Conservation (phyloP, 1,284 basidiomycete species). For the Volvariella surrecta region DNA sequence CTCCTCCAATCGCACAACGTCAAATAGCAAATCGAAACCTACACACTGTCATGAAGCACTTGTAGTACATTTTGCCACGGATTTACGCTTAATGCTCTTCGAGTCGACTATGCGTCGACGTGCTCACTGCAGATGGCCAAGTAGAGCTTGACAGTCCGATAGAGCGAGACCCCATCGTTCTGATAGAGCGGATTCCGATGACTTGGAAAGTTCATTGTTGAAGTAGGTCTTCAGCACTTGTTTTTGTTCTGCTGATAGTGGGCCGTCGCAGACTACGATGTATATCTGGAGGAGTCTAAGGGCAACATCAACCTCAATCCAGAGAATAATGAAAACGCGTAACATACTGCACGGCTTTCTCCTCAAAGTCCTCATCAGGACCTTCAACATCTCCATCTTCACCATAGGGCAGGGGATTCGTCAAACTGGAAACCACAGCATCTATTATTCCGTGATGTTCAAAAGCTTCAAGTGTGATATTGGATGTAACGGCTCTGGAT, state of each 20-base stretch:
- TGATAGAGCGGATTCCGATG: conserved; percentile 15
- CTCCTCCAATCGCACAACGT: too few species aligned
- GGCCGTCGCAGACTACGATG: conserved; percentile 31
- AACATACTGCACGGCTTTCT: conserved; percentile 64
- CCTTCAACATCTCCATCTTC: conserved; percentile 56
- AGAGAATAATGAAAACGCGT: too few species aligned
- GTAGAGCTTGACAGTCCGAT: conserved; percentile 21
- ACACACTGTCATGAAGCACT: too few species aligned
- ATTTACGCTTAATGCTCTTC: too few species aligned
- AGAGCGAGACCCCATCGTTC: conserved; percentile 26
- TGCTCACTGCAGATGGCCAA: neutral
- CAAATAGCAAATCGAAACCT: too few species aligned
- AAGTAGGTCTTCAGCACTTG: conserved; percentile 29
- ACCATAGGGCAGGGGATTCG: conserved; percentile 52
- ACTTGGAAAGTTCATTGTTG: conserved; percentile 16
- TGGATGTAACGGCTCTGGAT: conserved; percentile 39
- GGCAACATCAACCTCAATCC: too few species aligned
- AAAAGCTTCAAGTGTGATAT: conserved; percentile 40
- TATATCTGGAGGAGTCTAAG: conserved; percentile 51
- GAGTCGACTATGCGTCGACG: too few species aligned
- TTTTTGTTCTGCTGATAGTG: conserved; percentile 36
- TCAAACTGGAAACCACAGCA: conserved; percentile 28
- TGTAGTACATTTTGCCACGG: too few species aligned
- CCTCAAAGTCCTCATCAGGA: conserved; percentile 72
- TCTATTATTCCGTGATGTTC: conserved; percentile 32